Conservation (phyloP, 116 monocot species). For the Thalassia testudinum region DNA sequence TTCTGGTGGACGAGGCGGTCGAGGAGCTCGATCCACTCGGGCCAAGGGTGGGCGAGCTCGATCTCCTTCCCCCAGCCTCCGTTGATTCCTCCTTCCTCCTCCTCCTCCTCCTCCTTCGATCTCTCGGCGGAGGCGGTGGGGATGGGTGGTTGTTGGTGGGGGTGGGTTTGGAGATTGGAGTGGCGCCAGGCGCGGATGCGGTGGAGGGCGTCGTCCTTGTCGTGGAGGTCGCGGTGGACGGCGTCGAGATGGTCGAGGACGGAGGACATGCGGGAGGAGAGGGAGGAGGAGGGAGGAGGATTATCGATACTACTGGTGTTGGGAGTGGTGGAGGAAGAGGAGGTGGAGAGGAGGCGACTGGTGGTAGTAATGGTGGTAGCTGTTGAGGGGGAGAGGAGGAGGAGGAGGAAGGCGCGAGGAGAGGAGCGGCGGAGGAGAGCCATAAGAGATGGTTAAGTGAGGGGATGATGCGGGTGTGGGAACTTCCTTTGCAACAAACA, state of each 20-base stretch:
- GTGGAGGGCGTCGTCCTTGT: conserved; percentile 55
- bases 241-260: conserved; percentile 93
- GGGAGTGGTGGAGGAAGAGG: not conserved
- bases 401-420: not conserved
- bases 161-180: conserved; percentile 12
- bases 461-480: not conserved
- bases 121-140: not conserved
- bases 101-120: not conserved
- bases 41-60: conserved; percentile 89
- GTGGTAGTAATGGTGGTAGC: not conserved
- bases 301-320: not conserved
- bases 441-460: not conserved
- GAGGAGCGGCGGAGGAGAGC: not conserved
- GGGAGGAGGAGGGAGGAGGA: not conserved
- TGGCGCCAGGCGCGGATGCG: conserved; percentile 64
- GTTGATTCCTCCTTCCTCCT: conserved; percentile 2
- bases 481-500: too few relatives aligned
- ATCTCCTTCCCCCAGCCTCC: conserved; percentile 38
- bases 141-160: conserved; percentile 4
- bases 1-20: conserved; percentile 69
- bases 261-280: conserved; percentile 71
- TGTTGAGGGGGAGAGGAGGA: not conserved
- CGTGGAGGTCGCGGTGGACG: conserved; percentile 43
- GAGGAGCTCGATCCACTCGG: conserved; percentile 93
- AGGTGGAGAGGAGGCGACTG: not conserved